Evolutionary conservation across 345 rosid genomes (phyloP), one percentile per base, ranked within the genome.

Genomic region (Excoecaria cochinchinensis): DNA sequence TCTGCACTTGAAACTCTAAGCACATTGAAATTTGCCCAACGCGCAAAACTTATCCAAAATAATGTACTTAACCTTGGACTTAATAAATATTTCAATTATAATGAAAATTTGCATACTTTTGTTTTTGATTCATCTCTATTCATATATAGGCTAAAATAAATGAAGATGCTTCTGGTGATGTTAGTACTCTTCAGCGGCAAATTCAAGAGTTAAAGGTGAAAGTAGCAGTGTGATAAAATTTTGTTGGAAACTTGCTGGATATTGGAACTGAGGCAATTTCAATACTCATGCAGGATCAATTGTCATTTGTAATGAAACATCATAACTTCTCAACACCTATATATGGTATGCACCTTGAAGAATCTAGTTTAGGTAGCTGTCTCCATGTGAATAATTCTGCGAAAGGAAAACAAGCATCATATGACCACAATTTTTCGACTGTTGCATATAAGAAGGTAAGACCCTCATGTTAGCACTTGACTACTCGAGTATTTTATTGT

Each of bases 31-130:
- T 95, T 95, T 80, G 97, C 97, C 5, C 99, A 95, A 86, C 92
- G 99, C 76, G 97, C 97, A 56, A 95, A 95, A 87, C 93, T 92
- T 79, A 95, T 95, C 79, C 95, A 91, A 84, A 95, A 95, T 80
- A 88, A 95, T 77, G 99, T 91, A 89, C 42, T 69, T 79, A 47
- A 31, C 24, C 77, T 72, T 64, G 56, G 47, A 48, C 72, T 24
- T 59, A 5, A 59, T 5, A 46, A 72, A 77, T 73, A 16, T 67
- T 39, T 60, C 40, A 79, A 24, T 56, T 74, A 15, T 56, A 53
- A 16, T 31, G 25, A 60, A 82, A 78, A 22, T 60, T 53, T 66
- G 46, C 51, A 55, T 6, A 22, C 63, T 57, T 66, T 74, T 70
- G 72, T 56, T 82, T 66, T 55, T 69, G 13, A 70, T 57, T 44